Conservation (phyloP, 2,329 filamentous ascomycete genomes). For the Scytalidium lignicola region DNA sequence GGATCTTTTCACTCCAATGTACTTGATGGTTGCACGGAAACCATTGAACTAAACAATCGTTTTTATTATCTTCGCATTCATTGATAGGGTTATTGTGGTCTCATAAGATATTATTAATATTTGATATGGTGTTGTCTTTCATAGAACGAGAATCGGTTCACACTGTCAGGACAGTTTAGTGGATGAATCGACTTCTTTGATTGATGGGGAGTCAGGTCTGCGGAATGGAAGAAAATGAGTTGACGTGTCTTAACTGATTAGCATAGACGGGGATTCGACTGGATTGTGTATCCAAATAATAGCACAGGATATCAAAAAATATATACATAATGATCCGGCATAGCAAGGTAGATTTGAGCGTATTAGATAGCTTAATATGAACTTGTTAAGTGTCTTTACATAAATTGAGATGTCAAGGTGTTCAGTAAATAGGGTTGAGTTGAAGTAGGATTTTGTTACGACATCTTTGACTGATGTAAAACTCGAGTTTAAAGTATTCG, state of each 20-base stretch:
- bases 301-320: too few relatives aligned
- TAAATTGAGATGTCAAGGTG: too few relatives aligned
- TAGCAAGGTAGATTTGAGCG: too few relatives aligned
- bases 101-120: not conserved
- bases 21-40: slow-evolving; percentile 89
- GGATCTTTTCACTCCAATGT: slow-evolving; percentile 95
- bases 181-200: not conserved
- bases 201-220: not conserved
- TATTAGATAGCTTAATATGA: too few relatives aligned
- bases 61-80: not conserved
- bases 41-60: slow-evolving; percentile 35
- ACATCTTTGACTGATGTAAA: too few relatives aligned
- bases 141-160: not conserved
- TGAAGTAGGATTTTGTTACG: too few relatives aligned
- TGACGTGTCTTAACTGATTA: not conserved
- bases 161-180: not conserved
- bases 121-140: not conserved
- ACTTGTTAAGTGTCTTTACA: too few relatives aligned
- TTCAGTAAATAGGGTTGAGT: too few relatives aligned
- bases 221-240: not conserved
- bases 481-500: too few relatives aligned
- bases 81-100: not conserved
- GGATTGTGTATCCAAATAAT: too few relatives aligned
- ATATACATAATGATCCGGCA: too few relatives aligned
- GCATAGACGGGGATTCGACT: too few relatives aligned